Base-by-base conservation (phyloP, 768 basidiomycete species). In the Mycena galopus region DNA sequence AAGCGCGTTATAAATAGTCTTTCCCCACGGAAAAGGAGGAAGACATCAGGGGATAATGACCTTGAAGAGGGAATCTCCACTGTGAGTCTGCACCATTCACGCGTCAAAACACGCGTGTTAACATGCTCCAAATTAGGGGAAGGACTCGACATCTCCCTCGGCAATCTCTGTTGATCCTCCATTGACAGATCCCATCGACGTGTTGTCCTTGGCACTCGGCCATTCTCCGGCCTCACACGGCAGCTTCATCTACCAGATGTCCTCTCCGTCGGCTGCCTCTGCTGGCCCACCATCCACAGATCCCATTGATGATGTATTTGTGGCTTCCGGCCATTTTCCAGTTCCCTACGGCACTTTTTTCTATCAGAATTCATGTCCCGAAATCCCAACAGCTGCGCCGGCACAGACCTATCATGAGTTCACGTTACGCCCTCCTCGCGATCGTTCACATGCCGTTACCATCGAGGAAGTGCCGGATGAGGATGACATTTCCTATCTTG, bases 381-480 rank as follows among this genome's bases (percentile, higher is more conserved):
- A 51, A 23, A 25, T n/a, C 23, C 50, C 23, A 25, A 51, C 10
- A 5, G 23, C 23, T 51, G 23, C 50, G 10, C 50, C 25, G 50
- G 50, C 23, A 12, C 50, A 51, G 25, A 25, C 27, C 11, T 51
- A 51, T 12, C 50, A 47, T 12, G 50, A 51, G 27, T 51, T 9
- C 11, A 25, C 11, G 11, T 27, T 25, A 25, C 23, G 7, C 11
- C 5, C 3, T 1, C 50, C 50, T 19, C 50, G 10, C n/a, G 6
- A 10, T 4, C 42, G 11, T 44, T 44, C 42, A 12, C 21, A 23
- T 51, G 4, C 35, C 11, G 58, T 35, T 9, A 39, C 58, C 2
- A 35, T 59, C 7, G 58, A 59, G 16, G 58, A 59, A n/a, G 58
- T 59, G 12, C 32, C 58, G 23, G 58, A 59, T 39, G 16, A 59